Evolutionary conservation across 352 stramenopile genomes (phyloP).

Genomic region (Blastocystis sp.): DNA sequence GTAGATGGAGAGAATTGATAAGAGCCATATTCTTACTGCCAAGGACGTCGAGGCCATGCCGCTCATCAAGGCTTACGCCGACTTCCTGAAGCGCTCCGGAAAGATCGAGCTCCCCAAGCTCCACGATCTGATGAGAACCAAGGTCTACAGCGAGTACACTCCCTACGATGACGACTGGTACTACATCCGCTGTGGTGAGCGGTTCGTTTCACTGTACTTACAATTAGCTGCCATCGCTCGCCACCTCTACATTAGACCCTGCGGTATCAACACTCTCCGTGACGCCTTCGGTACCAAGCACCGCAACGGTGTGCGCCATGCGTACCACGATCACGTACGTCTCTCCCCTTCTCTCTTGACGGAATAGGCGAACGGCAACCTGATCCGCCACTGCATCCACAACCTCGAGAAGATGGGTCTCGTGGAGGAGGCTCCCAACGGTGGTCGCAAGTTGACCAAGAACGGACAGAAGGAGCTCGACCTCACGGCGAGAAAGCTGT

Average conservation of each 20-base stretch:
- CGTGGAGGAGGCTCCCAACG: not conserved
- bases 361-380: constrained; percentile 58
- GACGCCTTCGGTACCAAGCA: constrained; percentile 56
- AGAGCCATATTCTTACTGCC: constrained; percentile 57
- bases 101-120: constrained; percentile 71
- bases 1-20: constrained; percentile 73
- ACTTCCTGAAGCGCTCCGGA: constrained; percentile 67
- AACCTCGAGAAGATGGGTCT: constrained; percentile 72
- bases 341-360: not conserved
- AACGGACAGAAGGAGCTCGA: constrained; percentile 69
- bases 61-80: constrained; percentile 69
- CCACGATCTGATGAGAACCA: constrained; percentile 73
- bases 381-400: constrained; percentile 52
- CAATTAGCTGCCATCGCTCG: constrained; percentile 48
- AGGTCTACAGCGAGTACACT: constrained; percentile 71
- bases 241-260: constrained; percentile 67
- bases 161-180: constrained; percentile 74
- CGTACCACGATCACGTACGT: constrained; percentile 48
- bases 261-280: constrained; percentile 34
- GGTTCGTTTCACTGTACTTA: not conserved
- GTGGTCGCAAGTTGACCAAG: constrained; percentile 61
- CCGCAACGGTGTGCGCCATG: constrained; percentile 56
- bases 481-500: constrained; percentile 56
- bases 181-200: constrained; percentile 61
- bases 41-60: constrained; percentile 67